Evolutionary conservation across 176 grass and related monocot species (phyloP).

Genomic region (Avena eriantha): DNA sequence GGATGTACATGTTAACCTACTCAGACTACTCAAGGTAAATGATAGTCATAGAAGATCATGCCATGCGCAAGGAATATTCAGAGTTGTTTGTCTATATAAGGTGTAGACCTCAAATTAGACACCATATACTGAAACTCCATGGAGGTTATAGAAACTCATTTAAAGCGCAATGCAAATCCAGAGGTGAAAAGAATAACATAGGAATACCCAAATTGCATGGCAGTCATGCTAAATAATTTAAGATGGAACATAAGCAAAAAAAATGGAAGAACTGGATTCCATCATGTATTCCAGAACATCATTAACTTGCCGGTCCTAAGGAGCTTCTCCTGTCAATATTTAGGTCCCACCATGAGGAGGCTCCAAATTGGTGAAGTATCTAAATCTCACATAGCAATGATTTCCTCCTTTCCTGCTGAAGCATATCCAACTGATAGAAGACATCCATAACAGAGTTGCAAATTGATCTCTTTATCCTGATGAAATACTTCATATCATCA

Average conservation of each 20-base stretch:
- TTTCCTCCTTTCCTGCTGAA: conserved; percentile 40
- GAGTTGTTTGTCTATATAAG: neutral
- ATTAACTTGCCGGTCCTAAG: conserved; percentile 39
- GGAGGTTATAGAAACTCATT: neutral
- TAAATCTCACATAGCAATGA: conserved; percentile 56
- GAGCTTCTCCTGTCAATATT: conserved; percentile 37
- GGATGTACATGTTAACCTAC: neutral
- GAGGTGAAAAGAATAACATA: neutral
- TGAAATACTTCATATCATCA: too few relatives aligned
- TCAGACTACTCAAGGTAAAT: neutral
- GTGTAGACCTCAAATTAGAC: neutral
- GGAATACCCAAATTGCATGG: neutral
- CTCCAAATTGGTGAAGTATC: conserved; percentile 57
- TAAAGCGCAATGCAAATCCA: neutral
- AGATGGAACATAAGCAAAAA: neutral
- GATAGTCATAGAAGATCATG: neutral
- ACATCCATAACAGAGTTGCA: conserved; percentile 52
- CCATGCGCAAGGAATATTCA: neutral
- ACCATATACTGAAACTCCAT: neutral
- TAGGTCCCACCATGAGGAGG: conserved; percentile 29
- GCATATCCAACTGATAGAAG: conserved; percentile 47
- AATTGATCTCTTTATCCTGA: conserved; percentile 49
- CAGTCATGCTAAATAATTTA: neutral
- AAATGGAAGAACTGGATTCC: neutral
- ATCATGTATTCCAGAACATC: neutral